Conservation (phyloP, 2,329 filamentous ascomycete genomes). For the Colletotrichum sp. region DNA sequence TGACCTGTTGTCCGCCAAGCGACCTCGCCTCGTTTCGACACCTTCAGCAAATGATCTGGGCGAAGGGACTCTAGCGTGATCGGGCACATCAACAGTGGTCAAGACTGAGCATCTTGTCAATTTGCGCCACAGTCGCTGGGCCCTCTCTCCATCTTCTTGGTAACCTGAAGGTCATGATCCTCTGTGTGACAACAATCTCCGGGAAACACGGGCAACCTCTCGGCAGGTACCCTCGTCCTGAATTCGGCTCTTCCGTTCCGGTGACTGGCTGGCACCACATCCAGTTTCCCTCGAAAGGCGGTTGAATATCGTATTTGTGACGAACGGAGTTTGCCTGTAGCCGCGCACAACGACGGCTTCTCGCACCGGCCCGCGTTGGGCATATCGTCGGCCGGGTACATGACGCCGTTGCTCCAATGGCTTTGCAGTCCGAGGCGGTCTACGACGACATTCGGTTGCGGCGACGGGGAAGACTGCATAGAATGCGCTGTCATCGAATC, state of each 20-base stretch:
- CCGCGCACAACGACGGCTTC: neutral
- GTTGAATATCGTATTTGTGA: neutral
- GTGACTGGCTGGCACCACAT: neutral
- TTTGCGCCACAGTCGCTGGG: neutral
- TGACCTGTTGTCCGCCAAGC: neutral
- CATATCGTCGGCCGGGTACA: conserved; percentile 6
- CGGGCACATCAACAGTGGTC: neutral
- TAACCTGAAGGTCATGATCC: neutral
- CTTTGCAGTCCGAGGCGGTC: neutral
- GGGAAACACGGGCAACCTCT: neutral
- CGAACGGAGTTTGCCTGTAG: neutral
- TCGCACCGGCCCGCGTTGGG: conserved; percentile 5
- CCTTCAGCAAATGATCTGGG: neutral
- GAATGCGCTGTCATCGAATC: neutral
- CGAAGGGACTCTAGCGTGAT: neutral
- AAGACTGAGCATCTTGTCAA: neutral
- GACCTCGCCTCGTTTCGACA: neutral
- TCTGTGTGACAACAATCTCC: neutral
- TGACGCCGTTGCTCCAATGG: neutral
- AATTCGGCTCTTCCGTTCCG: neutral
- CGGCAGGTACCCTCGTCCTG: conserved; percentile 1
- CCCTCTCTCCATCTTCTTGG: neutral
- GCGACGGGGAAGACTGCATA: neutral
- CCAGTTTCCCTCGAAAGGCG: neutral
- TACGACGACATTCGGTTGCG: neutral